Base-by-base conservation (phyloP, 257 asterid genomes). In the Paulownia fortunei region DNA sequence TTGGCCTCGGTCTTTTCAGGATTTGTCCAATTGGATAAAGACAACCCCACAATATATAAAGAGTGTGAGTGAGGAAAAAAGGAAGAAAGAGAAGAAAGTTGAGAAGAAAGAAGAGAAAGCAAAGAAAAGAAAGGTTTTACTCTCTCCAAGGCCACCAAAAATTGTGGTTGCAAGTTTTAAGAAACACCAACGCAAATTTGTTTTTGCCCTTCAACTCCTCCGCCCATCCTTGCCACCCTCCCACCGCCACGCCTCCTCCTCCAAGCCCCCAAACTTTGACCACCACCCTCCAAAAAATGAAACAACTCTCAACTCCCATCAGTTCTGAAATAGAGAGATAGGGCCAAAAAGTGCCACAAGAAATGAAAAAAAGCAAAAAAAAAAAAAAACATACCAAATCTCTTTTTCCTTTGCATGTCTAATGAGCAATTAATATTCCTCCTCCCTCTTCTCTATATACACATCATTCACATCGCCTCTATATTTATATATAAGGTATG, bases 11-110 rank as follows among this genome's bases (percentile, higher is more conserved):
- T 44, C 69, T 44, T 74, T 60, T 60, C 19, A 32, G 56, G 4
- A 44, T 47, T 75, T 62, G 72, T 75, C 79, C 54, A 47, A 19
- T 46, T 74, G 63, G 63, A 62, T 74, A 62, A 62, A 74, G 63
- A 74, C 72, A 74, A 34, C 34, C 64, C 79, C 79, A 69, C 61
- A 30, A 13, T n/a, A 64, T 39, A 16, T n/a, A n/a, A n/a, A 36
- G 10, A 18, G n/a, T n/a, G n/a, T n/a, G 21, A 32, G 44, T 16
- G 44, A 63, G 6, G 6, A 26, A 41, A 3, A 39, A 15, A 66
- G 19, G 37, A 19, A 34, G 71, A 37, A 32, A 65, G 56, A 18
- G 3, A 68, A 27, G 44, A 41, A 39, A 63, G 26, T 2, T 27
- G 60, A 16, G 6, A 13, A 26, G 11, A 18, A 23, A 23, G 13